Evolutionary conservation across 441 rosid genomes (phyloP).

Genomic region (Adansonia gregorii): DNA sequence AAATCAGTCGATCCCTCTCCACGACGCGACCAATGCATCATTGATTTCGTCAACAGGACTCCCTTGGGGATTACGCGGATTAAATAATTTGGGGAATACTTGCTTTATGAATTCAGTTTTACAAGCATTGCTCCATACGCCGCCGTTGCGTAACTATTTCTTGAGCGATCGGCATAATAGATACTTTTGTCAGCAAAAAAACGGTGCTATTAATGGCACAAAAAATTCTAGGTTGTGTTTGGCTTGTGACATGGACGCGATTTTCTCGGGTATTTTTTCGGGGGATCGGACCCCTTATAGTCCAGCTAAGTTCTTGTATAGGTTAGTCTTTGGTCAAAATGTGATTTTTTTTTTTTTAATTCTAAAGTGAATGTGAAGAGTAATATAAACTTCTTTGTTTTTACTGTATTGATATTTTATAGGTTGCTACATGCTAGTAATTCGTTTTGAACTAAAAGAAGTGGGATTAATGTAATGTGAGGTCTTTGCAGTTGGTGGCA

Average conservation of each 20-base stretch:
- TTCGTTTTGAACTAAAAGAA: background rate
- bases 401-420: background rate
- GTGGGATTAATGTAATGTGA: constrained; percentile 17
- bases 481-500: constrained; percentile 75
- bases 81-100: constrained; percentile 74
- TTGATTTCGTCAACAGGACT: constrained; percentile 27
- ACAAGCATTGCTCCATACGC: constrained; percentile 73
- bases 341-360: background rate
- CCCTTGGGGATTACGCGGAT: constrained; percentile 64
- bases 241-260: constrained; percentile 63
- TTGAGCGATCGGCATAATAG: constrained; percentile 61
- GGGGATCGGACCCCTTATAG: constrained; percentile 69
- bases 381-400: background rate
- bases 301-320: constrained; percentile 74
- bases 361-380: background rate
- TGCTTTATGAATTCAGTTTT: constrained; percentile 84
- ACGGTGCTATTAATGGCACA: constrained; percentile 23
- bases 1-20: constrained; percentile 38
- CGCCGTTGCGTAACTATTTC: constrained; percentile 69
- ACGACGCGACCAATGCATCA: constrained; percentile 7
- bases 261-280: constrained; percentile 64
- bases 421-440: background rate
- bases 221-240: constrained; percentile 46
- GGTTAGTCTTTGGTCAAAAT: constrained; percentile 40
- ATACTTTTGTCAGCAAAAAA: constrained; percentile 53